These are phyloP conservation scores for Penicillium sclerotigenum DNA, from an alignment of 2,329 filamentous ascomycete genomes.

Conservation along the genomic window DNA sequence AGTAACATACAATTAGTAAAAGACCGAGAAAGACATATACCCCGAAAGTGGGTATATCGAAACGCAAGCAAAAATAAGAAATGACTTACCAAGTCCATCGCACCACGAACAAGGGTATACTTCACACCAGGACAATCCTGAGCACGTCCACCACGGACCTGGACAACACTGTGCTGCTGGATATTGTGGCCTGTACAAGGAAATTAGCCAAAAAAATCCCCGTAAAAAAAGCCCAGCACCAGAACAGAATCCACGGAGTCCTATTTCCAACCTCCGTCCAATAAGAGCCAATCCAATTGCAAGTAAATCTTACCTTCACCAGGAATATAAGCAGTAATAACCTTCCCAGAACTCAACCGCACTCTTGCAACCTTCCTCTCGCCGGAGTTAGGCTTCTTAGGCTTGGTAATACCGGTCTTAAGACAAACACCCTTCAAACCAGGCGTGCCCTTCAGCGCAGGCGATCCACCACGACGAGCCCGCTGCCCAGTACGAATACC, in stretches of 20 bases:
- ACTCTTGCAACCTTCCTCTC: slow-evolving; percentile 95
- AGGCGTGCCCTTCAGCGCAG: slow-evolving; percentile 72
- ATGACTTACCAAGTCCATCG: slow-evolving; percentile 79
- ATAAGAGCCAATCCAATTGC: slow-evolving; percentile 22
- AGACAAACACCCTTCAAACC: slow-evolving; percentile 94
- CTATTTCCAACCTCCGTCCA: background rate
- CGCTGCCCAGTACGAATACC: slow-evolving; percentile 76
- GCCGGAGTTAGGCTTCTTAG: slow-evolving; percentile 98
- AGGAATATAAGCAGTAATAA: slow-evolving; percentile 91
- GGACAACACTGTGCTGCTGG: slow-evolving; percentile 95
- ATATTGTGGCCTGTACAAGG: slow-evolving; percentile 74
- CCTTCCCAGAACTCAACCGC: slow-evolving; percentile 77
- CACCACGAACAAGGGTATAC: slow-evolving; percentile 88
- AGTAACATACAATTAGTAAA: slow-evolving; percentile 26
- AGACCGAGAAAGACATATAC: background rate
- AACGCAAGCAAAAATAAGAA: background rate
- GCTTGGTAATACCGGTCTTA: slow-evolving; percentile 87
- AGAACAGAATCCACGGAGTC: background rate
- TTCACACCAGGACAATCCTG: slow-evolving; percentile 99
- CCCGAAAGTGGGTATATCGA: background rate
- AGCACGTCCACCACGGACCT: slow-evolving; percentile 86
- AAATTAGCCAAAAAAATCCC: slow-evolving; percentile 3
- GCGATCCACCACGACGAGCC: slow-evolving; percentile 82
- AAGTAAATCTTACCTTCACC: slow-evolving; percentile 65
- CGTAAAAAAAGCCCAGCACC: background rate